Evolutionary conservation across 108 stramenopile species (phyloP), one percentile per base, ranked within the genome.

Genomic region (Pseudonitzschia multistriata): DNA sequence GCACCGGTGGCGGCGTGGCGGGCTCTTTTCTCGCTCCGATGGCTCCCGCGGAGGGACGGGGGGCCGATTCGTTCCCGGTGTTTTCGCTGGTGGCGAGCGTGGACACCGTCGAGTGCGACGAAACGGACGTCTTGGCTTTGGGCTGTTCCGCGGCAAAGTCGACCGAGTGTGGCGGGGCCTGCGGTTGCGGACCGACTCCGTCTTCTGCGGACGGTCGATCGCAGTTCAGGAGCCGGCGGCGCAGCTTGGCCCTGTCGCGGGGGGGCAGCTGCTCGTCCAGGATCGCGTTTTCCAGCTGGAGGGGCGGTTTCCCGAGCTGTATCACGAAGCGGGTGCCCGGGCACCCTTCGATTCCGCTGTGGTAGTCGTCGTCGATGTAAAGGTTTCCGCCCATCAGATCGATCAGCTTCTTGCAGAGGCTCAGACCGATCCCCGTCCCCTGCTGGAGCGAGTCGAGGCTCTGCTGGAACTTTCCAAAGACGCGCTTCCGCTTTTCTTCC

Each of bases 381-480:
- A 78, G 31, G 28, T 2, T 25, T 0, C 79, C 79, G 24, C 74
- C 79, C 74, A 80, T 75, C 34, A 76, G 39, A 39, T 40, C 35
- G 25, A 72, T 40, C 48, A 80, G 14, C 10, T 72, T 71, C 50
- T 72, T 66, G 45, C 71, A 71, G 7, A 80, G 54, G 19, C 35
- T 47, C 29, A 80, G 27, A 6, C 79, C 79, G 40, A 80, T 59
- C 30, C 79, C 79, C 14, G 79, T 80, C 0, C 80, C 80, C 64
- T 80, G 79, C 22, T 62, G 71, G n/a, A 80, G 74, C 31, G 45
- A 65, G 49, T 79, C 78, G 8, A 74, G 61, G 39, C 69, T 71
- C 52, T 79, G 72, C 69, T 79, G 78, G 49, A 75, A 80, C 64
- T 72, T 64, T n/a, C 25, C 63, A 66, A 80, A 80, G 3, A 80